Conservation (phyloP, 2,329 filamentous ascomycete species). For the Scleromitrula shiraiana region DNA sequence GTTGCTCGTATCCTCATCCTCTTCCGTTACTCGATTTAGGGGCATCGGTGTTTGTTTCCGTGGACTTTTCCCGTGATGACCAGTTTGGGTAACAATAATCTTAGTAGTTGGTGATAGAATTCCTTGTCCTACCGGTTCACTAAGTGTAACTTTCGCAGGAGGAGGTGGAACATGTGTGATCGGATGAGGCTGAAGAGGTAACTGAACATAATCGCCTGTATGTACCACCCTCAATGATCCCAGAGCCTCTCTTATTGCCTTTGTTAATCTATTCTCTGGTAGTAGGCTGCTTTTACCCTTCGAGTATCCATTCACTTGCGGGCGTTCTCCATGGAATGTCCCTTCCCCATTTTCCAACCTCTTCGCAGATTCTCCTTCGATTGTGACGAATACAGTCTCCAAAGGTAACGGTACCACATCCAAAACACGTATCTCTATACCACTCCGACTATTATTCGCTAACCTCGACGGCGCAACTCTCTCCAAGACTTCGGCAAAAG, state of each 20-base stretch:
- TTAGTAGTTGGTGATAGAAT: slow-evolving; percentile 68
- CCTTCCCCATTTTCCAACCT: slow-evolving; percentile 77
- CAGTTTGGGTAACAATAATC: slow-evolving; percentile 68
- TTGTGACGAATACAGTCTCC: slow-evolving; percentile 77
- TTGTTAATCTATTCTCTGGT: slow-evolving; percentile 50
- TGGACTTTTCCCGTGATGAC: slow-evolving; percentile 45
- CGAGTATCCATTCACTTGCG: slow-evolving; percentile 34
- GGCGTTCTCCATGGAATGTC: slow-evolving; percentile 65
- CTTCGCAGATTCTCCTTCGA: slow-evolving; percentile 73
- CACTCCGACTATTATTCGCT: slow-evolving; percentile 61
- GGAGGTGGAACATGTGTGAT: slow-evolving; percentile 79
- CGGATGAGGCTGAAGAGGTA: slow-evolving; percentile 76
- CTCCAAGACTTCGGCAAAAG: slow-evolving; percentile 67
- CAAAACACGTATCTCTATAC: slow-evolving; percentile 76
- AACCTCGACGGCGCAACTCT: slow-evolving; percentile 69
- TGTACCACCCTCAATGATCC: slow-evolving; percentile 70
- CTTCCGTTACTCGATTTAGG: slow-evolving; percentile 44
- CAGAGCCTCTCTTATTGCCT: slow-evolving; percentile 67
- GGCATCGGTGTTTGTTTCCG: slow-evolving; percentile 39
- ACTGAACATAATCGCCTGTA: slow-evolving; percentile 66
- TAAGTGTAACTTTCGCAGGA: slow-evolving; percentile 83
- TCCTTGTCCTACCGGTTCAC: slow-evolving; percentile 89
- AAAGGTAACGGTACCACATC: slow-evolving; percentile 73
- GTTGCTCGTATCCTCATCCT: slow-evolving; percentile 75
- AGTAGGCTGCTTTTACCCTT: slow-evolving; percentile 30